These are phyloP conservation scores for Ambrosia trifida DNA, from an alignment of 129 eudicot species.

Conservation along the genomic window DNA sequence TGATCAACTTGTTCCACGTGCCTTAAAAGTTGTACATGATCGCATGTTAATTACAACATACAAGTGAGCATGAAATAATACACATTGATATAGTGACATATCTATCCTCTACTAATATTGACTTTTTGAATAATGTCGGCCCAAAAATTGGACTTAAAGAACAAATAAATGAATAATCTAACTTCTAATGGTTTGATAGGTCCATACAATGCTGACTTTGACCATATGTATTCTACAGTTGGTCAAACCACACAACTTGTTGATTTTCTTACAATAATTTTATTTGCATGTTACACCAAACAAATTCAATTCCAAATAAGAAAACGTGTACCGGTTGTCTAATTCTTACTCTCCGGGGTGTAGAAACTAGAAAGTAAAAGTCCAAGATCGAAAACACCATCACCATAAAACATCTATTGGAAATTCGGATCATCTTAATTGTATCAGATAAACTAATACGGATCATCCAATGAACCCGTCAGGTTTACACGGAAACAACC, in stretches of 20 bases:
- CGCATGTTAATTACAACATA: background rate
- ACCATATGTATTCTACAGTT: background rate
- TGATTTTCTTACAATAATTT: background rate
- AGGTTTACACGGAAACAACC: too few species aligned
- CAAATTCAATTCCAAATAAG: constrained; percentile 16
- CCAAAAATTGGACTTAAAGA: background rate
- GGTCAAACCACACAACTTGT: background rate
- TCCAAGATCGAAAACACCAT: constrained; percentile 21
- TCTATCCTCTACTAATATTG: constrained; percentile 5
- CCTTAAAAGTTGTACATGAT: background rate
- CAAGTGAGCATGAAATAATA: constrained; percentile 12
- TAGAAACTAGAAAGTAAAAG: background rate
- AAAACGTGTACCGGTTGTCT: background rate
- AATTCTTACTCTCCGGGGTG: constrained; percentile 5
- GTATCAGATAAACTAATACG: too few species aligned
- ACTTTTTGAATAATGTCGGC: background rate
- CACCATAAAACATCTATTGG: background rate
- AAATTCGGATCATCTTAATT: too few species aligned
- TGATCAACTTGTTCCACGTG: background rate
- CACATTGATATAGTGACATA: background rate
- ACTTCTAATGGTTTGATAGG: background rate
- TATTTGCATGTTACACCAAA: constrained; percentile 16
- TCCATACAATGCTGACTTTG: background rate
- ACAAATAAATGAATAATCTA: background rate
- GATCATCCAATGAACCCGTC: too few species aligned